These are phyloP conservation scores for Metarhizium brunneum DNA, from an alignment of 2,329 filamentous ascomycete species.

Conservation along the genomic window DNA sequence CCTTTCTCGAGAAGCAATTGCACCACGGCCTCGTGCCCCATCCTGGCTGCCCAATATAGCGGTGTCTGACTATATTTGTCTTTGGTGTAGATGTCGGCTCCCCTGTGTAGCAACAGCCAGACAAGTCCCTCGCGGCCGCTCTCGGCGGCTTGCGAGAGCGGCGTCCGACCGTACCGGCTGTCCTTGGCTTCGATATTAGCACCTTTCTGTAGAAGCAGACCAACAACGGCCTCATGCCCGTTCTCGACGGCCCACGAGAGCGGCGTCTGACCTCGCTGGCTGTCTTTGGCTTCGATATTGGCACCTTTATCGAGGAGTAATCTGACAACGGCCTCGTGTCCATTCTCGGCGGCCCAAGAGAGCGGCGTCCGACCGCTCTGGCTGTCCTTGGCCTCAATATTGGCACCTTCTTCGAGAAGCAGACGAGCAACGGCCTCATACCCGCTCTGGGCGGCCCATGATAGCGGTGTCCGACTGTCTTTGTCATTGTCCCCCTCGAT, in stretches of 20 bases:
- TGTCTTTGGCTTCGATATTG: too few relatives aligned
- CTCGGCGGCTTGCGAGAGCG: neutral
- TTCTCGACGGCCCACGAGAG: neutral
- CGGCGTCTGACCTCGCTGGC: neutral
- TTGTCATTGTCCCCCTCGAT: constrained; percentile 1
- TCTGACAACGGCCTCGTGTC: too few relatives aligned
- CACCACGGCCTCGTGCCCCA: neutral
- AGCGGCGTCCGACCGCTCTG: too few relatives aligned
- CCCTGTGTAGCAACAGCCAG: neutral
- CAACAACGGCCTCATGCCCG: constrained; percentile 7
- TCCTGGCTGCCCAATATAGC: neutral
- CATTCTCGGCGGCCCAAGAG: too few relatives aligned
- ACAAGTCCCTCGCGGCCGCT: neutral
- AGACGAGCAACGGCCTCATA: constrained; percentile 1
- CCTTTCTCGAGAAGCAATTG: constrained; percentile 1
- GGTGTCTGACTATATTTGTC: neutral
- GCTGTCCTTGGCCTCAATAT: constrained; percentile 1
- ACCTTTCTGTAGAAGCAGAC: constrained; percentile 3
- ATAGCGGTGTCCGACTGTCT: neutral
- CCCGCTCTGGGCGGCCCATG: constrained; percentile 4
- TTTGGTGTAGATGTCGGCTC: neutral
- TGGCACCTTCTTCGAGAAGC: neutral
- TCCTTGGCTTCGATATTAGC: neutral
- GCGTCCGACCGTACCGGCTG: neutral
- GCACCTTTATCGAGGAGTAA: too few relatives aligned